Base-by-base conservation (phyloP, 441 rosid genomes). In the Adansonia rubrostipa region DNA sequence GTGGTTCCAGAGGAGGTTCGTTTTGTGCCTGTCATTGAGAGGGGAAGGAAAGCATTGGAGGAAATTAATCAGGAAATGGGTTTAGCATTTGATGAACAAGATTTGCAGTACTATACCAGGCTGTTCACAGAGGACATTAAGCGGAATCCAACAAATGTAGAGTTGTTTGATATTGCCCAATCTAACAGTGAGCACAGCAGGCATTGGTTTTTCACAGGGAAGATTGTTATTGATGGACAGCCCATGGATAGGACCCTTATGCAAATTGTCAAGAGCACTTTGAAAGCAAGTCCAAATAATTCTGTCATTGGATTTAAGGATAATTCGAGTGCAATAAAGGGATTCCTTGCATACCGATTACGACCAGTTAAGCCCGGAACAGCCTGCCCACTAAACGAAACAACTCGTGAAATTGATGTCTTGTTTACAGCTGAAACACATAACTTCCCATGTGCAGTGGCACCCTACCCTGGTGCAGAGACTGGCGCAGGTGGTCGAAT, bases 401-500 rank as follows among this genome's bases (percentile, higher is more conserved):
- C 79, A 42, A 77, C 79, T 67, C 83, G 80, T 68, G 95, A 89
- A 73, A 92, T 94, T 50, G 98, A 96, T 84, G 86, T 96, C 75
- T 81, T 96, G 81, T 94, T 94, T 79, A 94, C 99, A 3, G 99
- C 98, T 1, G 98, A 96, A 84, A 96, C 97, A 0, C 99, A 96
- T 86, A 96, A 96, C 82, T 94, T 94, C 84, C 99, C 98, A 47
- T 96, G 99, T 84, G 99, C 98, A 19, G 99, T 96, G 81, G 99
- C 99, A 63, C 97, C 99, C 66, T 94, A 93, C 73, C 99, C 99
- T 73, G 99, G 99, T 44, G 97, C 99, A 63, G 98, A 96, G 86
- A 96, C 99, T 0, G 99, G 98, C 66, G 97, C 96, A 28, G 99
- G 99, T 48, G 99, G 99, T 71, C 89, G 99, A 64, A 92, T 96